Evolutionary conservation across 176 grass and related monocot genomes (phyloP), one percentile per base, ranked within the genome.

Genomic region (Leersia perrieri): DNA sequence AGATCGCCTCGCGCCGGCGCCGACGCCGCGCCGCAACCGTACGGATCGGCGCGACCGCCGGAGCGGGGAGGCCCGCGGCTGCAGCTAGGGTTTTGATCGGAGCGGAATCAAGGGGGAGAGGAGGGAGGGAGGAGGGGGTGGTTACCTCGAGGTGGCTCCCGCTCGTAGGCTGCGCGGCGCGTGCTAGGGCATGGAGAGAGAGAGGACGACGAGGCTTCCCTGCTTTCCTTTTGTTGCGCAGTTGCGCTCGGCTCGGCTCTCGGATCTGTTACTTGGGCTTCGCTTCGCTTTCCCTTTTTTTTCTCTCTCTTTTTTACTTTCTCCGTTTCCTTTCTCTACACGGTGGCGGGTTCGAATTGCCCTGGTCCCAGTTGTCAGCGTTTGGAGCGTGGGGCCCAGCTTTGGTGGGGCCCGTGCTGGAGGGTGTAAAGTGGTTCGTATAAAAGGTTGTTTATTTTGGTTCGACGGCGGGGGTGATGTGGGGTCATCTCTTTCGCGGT

Each of bases 121-220:
- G 60, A 40, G 34, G 22, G 1, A 20, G n/a, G 51, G 49, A n/a
- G 55, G 58, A 63, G 58, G 27, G 32, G 60, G 36, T 16, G 74
- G 58, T 77, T 77, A 77, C 75, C 75, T 77, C 18, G 36, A 38
- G 53, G 5, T 7, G n/a, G 36, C 72, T 26, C 60, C n/a, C 72
- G 72, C 53, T 11, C 55, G 74, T 40, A 39, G 74, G 9, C 74
- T 42, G 74, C 40, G 73, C 7, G 7, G 22, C 39, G 75, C 75
- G 75, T 63, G 75, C 75, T 77, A 77, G 60, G 75, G 75, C 75
- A 77, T 64, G 60, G 75, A 64, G 16, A 16, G 20, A 58, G 53
- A 23, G 20, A n/a, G 73, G 60, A 45, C 60, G 75, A 38, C 38
- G 75, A 77, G 75, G 38, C 40, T 63, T 42, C 41, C 49, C 13